Percentiles rank a stretch among this genome's conserved stretches.
These are phyloP conservation scores for Fusarium cicatricum DNA, from an alignment of 2,329 filamentous ascomycete genomes.

Conservation along the genomic window DNA sequence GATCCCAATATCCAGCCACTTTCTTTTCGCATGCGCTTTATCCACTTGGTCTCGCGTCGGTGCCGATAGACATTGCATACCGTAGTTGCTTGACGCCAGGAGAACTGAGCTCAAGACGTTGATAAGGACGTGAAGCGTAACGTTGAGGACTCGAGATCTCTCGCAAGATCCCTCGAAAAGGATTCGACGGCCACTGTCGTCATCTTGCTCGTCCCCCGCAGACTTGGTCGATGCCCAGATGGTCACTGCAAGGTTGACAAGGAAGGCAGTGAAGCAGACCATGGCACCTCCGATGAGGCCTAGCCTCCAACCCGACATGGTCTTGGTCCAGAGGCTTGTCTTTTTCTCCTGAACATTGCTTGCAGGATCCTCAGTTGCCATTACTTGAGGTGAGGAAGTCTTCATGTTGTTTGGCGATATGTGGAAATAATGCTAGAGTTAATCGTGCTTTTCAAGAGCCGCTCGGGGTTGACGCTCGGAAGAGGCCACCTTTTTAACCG, in stretches of 20 bases:
- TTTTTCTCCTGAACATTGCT: too few species aligned
- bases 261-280: background rate
- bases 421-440: too few species aligned
- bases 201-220: background rate
- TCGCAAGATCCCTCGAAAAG: slow-evolving; percentile 9
- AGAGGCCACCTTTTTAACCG: too few species aligned
- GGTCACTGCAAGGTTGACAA: slow-evolving; percentile 6
- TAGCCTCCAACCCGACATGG: slow-evolving; percentile 4
- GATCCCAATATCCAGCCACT: slow-evolving; percentile 34
- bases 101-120: slow-evolving; percentile 22
- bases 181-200: background rate
- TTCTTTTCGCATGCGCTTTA: slow-evolving; percentile 6
- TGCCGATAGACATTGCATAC: slow-evolving; percentile 46
- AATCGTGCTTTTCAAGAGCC: too few species aligned
- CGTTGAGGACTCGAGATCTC: background rate
- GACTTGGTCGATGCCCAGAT: slow-evolving; percentile 3
- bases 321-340: background rate
- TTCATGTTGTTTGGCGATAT: too few species aligned
- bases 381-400: too few species aligned
- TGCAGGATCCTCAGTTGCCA: too few species aligned
- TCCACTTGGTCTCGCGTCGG: slow-evolving; percentile 46
- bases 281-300: slow-evolving; percentile 1
- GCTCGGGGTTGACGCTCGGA: too few species aligned
- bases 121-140: slow-evolving; percentile 14
- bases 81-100: slow-evolving; percentile 44